Conservation (phyloP, 2,329 filamentous ascomycete genomes). For the Monosporascus sp. region DNA sequence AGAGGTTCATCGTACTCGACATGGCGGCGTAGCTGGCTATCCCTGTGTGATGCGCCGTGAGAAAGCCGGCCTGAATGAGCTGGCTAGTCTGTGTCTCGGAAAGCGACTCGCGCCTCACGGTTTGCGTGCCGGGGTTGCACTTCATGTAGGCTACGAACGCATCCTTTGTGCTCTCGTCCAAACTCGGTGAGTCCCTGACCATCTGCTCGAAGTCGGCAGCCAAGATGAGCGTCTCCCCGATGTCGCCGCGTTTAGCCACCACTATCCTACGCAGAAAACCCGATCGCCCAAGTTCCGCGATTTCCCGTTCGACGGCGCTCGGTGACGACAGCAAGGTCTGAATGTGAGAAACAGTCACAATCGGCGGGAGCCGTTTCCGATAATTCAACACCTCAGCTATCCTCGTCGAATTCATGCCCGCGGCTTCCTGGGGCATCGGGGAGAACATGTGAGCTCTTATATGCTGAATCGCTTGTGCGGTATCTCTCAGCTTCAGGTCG, state of each 20-base stretch:
- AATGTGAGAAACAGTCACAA: constrained; percentile 63
- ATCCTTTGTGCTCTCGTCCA: constrained; percentile 40
- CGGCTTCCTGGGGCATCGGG: constrained; percentile 49
- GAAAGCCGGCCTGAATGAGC: constrained; percentile 61
- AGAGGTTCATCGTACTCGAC: constrained; percentile 32
- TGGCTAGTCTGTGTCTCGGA: constrained; percentile 29
- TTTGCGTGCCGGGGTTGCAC: constrained; percentile 42
- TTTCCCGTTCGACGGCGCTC: constrained; percentile 62
- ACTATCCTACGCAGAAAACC: constrained; percentile 58
- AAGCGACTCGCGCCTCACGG: constrained; percentile 29
- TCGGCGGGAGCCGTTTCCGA: constrained; percentile 52
- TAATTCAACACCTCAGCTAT: constrained; percentile 61
- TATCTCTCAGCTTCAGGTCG: constrained; percentile 54
- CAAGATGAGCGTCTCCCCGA: constrained; percentile 62
- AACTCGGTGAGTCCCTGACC: constrained; percentile 28
- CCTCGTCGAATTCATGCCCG: constrained; percentile 59
- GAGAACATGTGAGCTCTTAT: constrained; percentile 60
- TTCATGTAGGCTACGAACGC: constrained; percentile 49
- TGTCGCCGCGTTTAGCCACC: constrained; percentile 54
- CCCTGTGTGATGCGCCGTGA: constrained; percentile 46
- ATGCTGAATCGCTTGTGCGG: constrained; percentile 60
- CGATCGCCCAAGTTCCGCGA: constrained; percentile 52
- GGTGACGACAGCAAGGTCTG: constrained; percentile 58
- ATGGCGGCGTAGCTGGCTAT: constrained; percentile 27
- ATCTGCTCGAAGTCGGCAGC: constrained; percentile 49